These are phyloP conservation scores for Thraustochytrium sp. DNA, from an alignment of 352 stramenopile species.

Conservation along the genomic window DNA sequence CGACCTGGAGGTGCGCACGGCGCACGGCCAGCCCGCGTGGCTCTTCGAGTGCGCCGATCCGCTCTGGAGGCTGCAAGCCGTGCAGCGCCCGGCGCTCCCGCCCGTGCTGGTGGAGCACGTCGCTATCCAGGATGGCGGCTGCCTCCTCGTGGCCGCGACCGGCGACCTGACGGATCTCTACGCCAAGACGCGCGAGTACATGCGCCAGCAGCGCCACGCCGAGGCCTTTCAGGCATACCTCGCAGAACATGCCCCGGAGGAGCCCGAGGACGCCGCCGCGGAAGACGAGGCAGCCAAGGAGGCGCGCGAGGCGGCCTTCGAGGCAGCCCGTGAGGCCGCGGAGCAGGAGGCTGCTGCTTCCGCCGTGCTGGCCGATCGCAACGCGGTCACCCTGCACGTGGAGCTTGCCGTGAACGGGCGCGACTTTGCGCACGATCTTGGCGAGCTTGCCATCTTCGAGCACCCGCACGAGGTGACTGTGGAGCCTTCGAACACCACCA, in stretches of 20 bases:
- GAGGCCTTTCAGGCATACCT: neutral
- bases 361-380: neutral
- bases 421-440: no score
- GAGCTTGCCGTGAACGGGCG: neutral
- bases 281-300: neutral
- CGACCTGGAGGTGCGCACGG: neutral
- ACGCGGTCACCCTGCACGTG: neutral
- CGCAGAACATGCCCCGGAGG: neutral
- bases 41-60: neutral
- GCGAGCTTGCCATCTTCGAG: no score
- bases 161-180: neutral
- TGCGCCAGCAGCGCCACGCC: neutral
- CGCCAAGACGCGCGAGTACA: neutral
- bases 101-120: neutral
- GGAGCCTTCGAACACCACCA: no score
- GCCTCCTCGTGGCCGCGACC: neutral
- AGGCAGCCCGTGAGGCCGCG: neutral
- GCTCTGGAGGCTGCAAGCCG: neutral
- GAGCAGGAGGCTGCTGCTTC: neutral
- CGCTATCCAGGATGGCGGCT: neutral
- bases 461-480: no score
- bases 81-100: neutral
- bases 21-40: neutral
- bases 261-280: neutral
- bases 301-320: neutral